Percentiles rank a stretch among this genome's conserved stretches.
These are phyloP conservation scores for Neurospora intermedia DNA, from an alignment of 495 filamentous ascomycete species.

Conservation along the genomic window DNA sequence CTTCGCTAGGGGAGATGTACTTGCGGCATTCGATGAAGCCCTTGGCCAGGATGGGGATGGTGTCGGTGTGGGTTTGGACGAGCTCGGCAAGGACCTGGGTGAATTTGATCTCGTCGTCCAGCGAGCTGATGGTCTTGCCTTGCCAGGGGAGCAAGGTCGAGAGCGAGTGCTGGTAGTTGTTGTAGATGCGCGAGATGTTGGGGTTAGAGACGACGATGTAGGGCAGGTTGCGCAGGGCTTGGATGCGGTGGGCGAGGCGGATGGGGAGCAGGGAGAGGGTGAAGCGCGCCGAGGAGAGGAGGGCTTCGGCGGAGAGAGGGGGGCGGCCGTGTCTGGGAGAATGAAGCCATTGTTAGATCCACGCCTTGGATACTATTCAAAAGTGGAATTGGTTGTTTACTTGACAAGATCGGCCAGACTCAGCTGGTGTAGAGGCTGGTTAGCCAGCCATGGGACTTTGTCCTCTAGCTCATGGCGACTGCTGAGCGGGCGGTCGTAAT, in stretches of 20 bases:
- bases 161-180: constrained; percentile 87
- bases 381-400: constrained; percentile 32
- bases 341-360: background rate
- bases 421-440: constrained; percentile 66
- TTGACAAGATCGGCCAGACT: constrained; percentile 82
- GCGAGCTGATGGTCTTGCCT: constrained; percentile 58
- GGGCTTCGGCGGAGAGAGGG: constrained; percentile 65
- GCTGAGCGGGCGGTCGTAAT: background rate
- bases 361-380: background rate
- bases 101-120: constrained; percentile 84
- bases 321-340: constrained; percentile 70
- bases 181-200: constrained; percentile 82
- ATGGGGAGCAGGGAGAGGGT: constrained; percentile 85
- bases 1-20: constrained; percentile 69
- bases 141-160: constrained; percentile 81
- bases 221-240: constrained; percentile 82
- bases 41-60: constrained; percentile 81
- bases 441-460: constrained; percentile 67
- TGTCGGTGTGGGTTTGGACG: constrained; percentile 85
- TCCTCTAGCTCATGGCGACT: constrained; percentile 36
- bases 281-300: constrained; percentile 87
- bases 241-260: constrained; percentile 88
- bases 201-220: constrained; percentile 97
- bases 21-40: constrained; percentile 86
- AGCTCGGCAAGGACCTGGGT: constrained; percentile 87